Conservation (phyloP, 345 rosid genomes). For the Eucalyptus guilfoylei region DNA sequence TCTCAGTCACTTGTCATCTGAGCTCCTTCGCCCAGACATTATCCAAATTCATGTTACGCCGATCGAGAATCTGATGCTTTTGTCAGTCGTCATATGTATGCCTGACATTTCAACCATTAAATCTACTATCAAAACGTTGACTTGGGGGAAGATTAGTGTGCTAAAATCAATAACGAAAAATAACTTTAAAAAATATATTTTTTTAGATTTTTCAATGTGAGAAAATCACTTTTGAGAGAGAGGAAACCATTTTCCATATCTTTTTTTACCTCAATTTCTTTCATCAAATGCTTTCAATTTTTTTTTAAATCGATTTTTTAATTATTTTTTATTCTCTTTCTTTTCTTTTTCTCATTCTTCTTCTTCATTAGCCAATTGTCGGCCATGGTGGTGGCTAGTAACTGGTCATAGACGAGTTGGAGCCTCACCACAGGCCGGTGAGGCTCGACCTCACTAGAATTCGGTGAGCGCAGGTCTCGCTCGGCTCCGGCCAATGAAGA, state of each 20-base stretch:
- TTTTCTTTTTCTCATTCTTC: too few species aligned
- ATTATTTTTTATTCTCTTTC: too few species aligned
- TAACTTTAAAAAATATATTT: too few species aligned
- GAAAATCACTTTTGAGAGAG: too few species aligned
- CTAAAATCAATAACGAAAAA: neutral
- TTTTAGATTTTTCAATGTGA: too few species aligned
- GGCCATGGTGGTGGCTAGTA: rapidly evolving
- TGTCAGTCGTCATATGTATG: neutral
- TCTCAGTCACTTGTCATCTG: neutral
- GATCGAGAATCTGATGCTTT: neutral
- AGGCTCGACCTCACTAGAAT: too few species aligned
- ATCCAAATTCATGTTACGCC: neutral
- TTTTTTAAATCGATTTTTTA: rapidly evolving
- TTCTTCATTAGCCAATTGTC: too few species aligned
- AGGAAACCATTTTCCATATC: too few species aligned
- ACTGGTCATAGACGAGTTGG: rapidly evolving
- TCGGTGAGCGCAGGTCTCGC: rapidly evolving
- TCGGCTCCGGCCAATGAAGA: too few species aligned
- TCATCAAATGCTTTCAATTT: too few species aligned
- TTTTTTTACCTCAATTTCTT: too few species aligned
- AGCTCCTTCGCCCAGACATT: neutral
- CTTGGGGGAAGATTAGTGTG: neutral
- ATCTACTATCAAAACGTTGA: neutral
- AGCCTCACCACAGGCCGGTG: too few species aligned
- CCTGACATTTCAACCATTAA: neutral